phyloP scores from a whole-genome alignment of 129 eudicot species.

The Arctium lappa region DNA sequence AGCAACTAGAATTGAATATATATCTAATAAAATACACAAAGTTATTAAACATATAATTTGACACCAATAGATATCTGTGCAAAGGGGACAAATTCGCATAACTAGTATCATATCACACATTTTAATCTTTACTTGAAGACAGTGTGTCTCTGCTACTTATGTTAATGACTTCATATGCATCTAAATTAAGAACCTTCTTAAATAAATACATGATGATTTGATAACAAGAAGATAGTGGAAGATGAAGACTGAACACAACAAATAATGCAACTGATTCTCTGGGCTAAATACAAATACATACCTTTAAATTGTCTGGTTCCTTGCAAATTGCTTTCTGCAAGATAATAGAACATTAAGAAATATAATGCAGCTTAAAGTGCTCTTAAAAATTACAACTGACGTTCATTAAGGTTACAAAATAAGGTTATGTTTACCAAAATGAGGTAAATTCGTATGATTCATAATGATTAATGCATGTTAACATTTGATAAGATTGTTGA shows the following conservation, averaged over 20 bases:
- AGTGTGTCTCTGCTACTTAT: background rate
- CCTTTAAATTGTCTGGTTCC: slow-evolving; percentile 58
- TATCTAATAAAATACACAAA: background rate
- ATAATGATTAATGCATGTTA: no score
- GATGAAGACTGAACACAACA: background rate
- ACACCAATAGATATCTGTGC: background rate
- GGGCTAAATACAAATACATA: slow-evolving; percentile 16
- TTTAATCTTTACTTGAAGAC: background rate
- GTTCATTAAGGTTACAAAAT: no score
- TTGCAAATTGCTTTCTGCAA: slow-evolving; percentile 1
- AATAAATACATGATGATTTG: background rate
- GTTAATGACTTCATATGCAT: background rate
- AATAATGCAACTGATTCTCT: slow-evolving; percentile 1
- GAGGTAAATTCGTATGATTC: no score
- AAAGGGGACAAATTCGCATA: background rate
- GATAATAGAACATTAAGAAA: slow-evolving; percentile 8
- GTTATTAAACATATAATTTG: background rate
- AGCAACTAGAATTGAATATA: background rate
- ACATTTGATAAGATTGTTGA: no score
- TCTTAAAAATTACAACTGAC: no score
- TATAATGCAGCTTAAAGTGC: background rate
- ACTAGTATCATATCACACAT: background rate
- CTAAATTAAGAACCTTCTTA: background rate
- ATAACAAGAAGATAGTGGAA: background rate
- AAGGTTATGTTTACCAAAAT: no score